Base-by-base conservation (phyloP, 73 alveolate species). In the Uronychia setigera region DNA sequence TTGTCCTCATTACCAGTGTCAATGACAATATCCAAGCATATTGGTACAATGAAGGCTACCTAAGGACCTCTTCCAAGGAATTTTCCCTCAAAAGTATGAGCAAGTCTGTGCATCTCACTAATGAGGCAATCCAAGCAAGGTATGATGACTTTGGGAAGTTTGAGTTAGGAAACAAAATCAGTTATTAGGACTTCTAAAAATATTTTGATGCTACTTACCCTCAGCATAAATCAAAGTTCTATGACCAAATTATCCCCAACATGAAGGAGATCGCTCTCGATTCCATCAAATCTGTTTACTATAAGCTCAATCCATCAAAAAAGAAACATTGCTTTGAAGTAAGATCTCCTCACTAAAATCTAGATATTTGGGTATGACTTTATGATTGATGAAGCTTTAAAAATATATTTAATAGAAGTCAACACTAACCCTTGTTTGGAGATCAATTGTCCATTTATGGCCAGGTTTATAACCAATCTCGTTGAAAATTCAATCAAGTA, bases 341-440 rank as follows among this genome's bases (percentile, higher is more conserved):
- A 46, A 19, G 67, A n/a, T n/a, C n/a, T 67, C 32, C 14, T 5
- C 5, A 26, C 67, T 46, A 19, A 46, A 19, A 19, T 5, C 67
- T n/a, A 67, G 67, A 77, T 97, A 27, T 96, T 94, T 85, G 99
- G 99, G 31, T 93, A 94, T 82, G 99, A 97, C 84, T 97, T 97
- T 83, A 97, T 97, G 98, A 84, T 97, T 31, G 98, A 95, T 77
- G 96, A 95, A 35, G 81, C 92, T 60, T 93, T 92, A 76, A 92
- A 95, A 79, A 96, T 95, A 1, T 92, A 92, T 87, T 92, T 97
- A 33, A 92, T 97, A 0, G 99, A 97, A 80, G 96, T 95, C 26
- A 97, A 97, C 85, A 97, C 99, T 25, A 97, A 97, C 83, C 99
- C 99, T 26, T 96, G 99, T 83, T 82, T 96, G 27, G 99, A 95